A percentile compares a stretch with the other conserved stretches of the same genome.
These are phyloP conservation scores for Arthrobotrys conoides DNA, from an alignment of 2,329 filamentous ascomycete species.

Conservation along the genomic window DNA sequence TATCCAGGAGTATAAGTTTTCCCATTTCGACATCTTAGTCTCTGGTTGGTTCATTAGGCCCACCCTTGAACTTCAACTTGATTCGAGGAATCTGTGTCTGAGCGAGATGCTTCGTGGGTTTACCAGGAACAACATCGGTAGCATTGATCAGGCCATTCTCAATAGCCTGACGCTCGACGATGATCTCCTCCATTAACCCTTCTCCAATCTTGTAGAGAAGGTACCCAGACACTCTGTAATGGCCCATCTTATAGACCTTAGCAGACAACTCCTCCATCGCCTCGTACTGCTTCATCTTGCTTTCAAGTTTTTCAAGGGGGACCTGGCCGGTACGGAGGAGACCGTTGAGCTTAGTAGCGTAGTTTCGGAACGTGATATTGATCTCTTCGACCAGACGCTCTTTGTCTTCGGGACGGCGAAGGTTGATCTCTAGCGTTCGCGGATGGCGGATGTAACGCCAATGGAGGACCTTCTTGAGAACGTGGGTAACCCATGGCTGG, in stretches of 20 bases:
- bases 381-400: constrained; percentile 38
- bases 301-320: neutral
- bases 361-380: constrained; percentile 42
- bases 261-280: constrained; percentile 34
- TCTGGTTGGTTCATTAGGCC: neutral
- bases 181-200: constrained; percentile 36
- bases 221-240: constrained; percentile 36
- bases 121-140: neutral
- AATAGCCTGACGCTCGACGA: constrained; percentile 7
- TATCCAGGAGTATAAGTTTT: too few species aligned
- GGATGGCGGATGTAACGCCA: constrained; percentile 24
- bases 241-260: constrained; percentile 32
- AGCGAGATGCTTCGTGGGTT: neutral
- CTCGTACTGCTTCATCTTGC: constrained; percentile 25
- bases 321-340: neutral
- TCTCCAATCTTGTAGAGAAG: constrained; percentile 47
- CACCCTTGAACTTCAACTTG: neutral
- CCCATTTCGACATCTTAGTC: neutral
- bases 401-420: neutral
- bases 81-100: neutral
- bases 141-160: neutral
- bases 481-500: constrained; percentile 32
- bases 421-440: constrained; percentile 14
- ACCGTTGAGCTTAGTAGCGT: constrained; percentile 14
- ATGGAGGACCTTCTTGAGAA: constrained; percentile 20